Evolutionary conservation across 257 asterid species (phyloP), one percentile per base, ranked within the genome.

Genomic region (Nicotiana noctiflora): DNA sequence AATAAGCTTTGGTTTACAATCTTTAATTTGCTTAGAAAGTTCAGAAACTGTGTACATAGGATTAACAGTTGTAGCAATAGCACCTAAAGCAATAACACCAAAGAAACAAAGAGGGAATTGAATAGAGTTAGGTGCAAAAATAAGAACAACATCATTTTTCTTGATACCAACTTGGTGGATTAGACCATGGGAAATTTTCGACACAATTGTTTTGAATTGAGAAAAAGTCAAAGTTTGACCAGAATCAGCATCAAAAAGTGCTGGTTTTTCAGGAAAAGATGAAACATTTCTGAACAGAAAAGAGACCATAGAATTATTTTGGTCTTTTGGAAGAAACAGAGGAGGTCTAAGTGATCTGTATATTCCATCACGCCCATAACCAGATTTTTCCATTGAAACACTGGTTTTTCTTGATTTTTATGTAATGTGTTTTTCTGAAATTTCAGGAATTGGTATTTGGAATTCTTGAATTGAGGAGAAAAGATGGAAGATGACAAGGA

Each of bases 281-380:
- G 94, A 87, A 37, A 81, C 25, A 90, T 93, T 93, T 80, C 98
- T 85, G 90, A 93, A 95, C 53, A 95, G 90, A 61, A 92, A 92
- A 0, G 97, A 89, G 53, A 92, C 83, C 91, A 95, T 81, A 0
- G 98, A 91, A 3, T 89, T 86, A 51, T 85, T 82, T 72, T 90
- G 86, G 32, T 84, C 83, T 55, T 79, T 84, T 64, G 99, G 98
- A 46, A 88, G 84, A 44, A 29, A 37, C 0, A 92, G 1, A 3
- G 94, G 89, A 53, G 95, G 97, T 55, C 97, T 79, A 40, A 92
- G 82, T 5, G 98, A 95, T 80, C 99, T 84, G 91, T 87, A 89
- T 2, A 92, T 77, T 44, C 98, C 98, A 61, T 96, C 99, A 40
- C 97, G 89, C 74, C 98, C 98, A 82, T 94, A 94, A 11, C 98